phyloP scores from a whole-genome alignment of 1,139 yeast genomes.

The Pichia sp. region DNA sequence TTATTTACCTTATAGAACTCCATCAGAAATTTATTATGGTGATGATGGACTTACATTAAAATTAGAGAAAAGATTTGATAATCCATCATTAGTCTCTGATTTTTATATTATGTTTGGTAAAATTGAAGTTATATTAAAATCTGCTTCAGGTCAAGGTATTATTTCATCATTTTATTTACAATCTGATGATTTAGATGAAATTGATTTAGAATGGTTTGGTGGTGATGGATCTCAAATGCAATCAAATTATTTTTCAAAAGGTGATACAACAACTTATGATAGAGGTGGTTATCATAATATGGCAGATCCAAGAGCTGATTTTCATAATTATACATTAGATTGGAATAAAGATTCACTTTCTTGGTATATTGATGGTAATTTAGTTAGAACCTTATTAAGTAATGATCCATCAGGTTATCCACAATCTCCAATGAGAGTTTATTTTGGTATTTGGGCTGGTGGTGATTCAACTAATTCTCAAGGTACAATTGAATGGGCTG shows the following conservation, averaged over 20 bases:
- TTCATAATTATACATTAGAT: constrained; percentile 73
- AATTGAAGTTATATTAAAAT: constrained; percentile 63
- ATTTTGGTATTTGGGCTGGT: constrained; percentile 52
- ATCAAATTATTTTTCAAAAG: constrained; percentile 77
- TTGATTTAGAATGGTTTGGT: constrained; percentile 82
- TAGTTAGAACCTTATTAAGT: constrained; percentile 38
- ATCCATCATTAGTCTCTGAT: constrained; percentile 68
- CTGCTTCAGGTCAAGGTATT: constrained; percentile 71
- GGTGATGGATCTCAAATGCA: constrained; percentile 68
- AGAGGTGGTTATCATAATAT: constrained; percentile 70
- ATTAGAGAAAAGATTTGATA: constrained; percentile 56
- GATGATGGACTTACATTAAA: constrained; percentile 58
- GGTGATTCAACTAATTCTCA: constrained; percentile 43
- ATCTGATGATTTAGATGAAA: constrained; percentile 81
- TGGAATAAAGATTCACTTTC: constrained; percentile 60
- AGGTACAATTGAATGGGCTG: constrained; percentile 57
- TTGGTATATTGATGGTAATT: constrained; percentile 41
- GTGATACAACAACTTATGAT: constrained; percentile 67
- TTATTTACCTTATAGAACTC: constrained; percentile 34
- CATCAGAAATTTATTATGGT: constrained; percentile 34
- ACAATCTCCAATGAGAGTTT: constrained; percentile 44
- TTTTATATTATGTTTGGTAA: constrained; percentile 85
- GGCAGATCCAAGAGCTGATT: constrained; percentile 47
- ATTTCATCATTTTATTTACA: constrained; percentile 76
- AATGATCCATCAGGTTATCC: constrained; percentile 41